Evolutionary conservation across 495 filamentous ascomycete species (phyloP).

Genomic region (Trichodelitschia bisporula): DNA sequence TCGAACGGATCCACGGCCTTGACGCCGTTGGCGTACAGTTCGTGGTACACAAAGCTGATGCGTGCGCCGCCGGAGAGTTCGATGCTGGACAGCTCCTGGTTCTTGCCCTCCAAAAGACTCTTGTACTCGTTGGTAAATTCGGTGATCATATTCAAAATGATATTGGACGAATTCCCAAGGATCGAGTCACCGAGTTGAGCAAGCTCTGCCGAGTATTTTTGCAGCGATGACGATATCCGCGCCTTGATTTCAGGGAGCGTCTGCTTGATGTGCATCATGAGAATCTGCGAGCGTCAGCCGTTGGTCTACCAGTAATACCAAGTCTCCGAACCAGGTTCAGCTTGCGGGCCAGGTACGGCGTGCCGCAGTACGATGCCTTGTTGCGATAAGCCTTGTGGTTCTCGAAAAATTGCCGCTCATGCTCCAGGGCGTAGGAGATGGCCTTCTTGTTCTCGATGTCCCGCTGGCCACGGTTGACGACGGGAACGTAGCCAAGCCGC

Average conservation of each 20-base stretch:
- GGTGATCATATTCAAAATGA: conserved; percentile 94
- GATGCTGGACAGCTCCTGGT: conserved; percentile 76
- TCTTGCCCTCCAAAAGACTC: conserved; percentile 88
- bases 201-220: conserved; percentile 76
- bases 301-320: not conserved
- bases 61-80: conserved; percentile 92
- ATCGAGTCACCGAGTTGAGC: conserved; percentile 72
- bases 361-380: conserved; percentile 96
- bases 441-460: conserved; percentile 94
- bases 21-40: conserved; percentile 91
- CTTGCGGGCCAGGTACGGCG: conserved; percentile 87
- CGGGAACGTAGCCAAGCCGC: conserved; percentile 88
- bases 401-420: conserved; percentile 94
- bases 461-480: conserved; percentile 95
- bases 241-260: conserved; percentile 96
- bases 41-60: conserved; percentile 99
- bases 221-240: conserved; percentile 72
- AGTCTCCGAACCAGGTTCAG: conserved; percentile 48
- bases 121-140: conserved; percentile 96
- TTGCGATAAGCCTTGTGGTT: conserved; percentile 97
- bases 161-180: conserved; percentile 87
- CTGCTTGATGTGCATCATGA: conserved; percentile 99
- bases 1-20: conserved; percentile 98
- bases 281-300: conserved; percentile 30
- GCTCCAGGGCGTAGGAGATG: conserved; percentile 79